These are phyloP conservation scores for Curvularia eragrostidis DNA, from an alignment of 2,329 filamentous ascomycete species.

Conservation along the genomic window DNA sequence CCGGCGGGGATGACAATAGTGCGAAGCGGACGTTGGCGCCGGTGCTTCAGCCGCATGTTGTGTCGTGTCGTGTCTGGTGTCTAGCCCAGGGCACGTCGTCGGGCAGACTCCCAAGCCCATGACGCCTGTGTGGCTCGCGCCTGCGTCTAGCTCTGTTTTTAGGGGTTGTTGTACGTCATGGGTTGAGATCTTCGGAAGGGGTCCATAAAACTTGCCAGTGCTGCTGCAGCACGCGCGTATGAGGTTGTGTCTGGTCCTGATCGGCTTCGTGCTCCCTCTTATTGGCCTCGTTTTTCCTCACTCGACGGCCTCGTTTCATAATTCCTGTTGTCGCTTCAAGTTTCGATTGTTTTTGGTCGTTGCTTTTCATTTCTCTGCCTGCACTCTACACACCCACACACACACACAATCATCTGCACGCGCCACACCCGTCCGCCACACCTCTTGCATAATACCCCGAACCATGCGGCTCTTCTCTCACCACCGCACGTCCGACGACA, in stretches of 20 bases:
- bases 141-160: slow-evolving; percentile 13
- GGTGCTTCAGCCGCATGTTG: slow-evolving; percentile 12
- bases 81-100: no score
- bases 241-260: slow-evolving; percentile 18
- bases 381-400: not conserved
- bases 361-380: not conserved
- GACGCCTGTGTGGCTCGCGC: slow-evolving; percentile 14
- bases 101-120: slow-evolving; percentile 10
- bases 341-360: not conserved
- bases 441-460: not conserved
- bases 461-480: slow-evolving; percentile 37
- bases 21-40: slow-evolving; percentile 13
- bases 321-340: slow-evolving; percentile 1
- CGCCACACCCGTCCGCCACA: not conserved
- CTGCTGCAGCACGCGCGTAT: slow-evolving; percentile 33
- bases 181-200: slow-evolving; percentile 15
- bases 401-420: not conserved
- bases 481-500: slow-evolving; percentile 26
- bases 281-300: not conserved
- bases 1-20: slow-evolving; percentile 6
- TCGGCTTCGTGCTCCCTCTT: not conserved
- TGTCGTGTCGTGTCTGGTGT: slow-evolving; percentile 10
- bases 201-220: slow-evolving; percentile 34
- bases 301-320: slow-evolving; percentile 10
- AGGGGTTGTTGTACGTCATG: slow-evolving; percentile 33